A percentile compares a stretch with the other conserved stretches of the same genome.
Evolutionary conservation across 2,329 filamentous ascomycete genomes (phyloP).

Genomic region (Botrytis paeoniae): DNA sequence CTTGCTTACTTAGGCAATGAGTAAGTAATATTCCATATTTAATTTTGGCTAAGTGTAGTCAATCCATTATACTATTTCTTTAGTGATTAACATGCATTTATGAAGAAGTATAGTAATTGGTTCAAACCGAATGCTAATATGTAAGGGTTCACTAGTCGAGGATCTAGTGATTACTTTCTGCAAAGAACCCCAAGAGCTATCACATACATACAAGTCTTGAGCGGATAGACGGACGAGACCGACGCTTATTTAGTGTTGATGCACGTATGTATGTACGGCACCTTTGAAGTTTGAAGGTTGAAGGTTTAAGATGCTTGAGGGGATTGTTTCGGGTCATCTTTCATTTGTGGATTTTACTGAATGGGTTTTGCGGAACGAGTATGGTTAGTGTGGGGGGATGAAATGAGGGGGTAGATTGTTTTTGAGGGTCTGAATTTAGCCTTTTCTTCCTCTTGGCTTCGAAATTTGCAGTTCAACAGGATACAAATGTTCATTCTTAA

Average conservation of each 20-base stretch:
- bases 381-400: slow-evolving; percentile 4
- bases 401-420: neutral
- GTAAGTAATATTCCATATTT: neutral
- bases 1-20: neutral
- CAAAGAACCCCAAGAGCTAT: neutral
- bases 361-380: neutral
- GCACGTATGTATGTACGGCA: slow-evolving; percentile 8
- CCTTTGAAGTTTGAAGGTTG: neutral
- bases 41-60: neutral
- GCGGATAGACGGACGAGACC: neutral
- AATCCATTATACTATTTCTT: neutral
- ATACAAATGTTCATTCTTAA: neutral
- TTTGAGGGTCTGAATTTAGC: neutral
- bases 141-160: neutral
- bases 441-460: neutral
- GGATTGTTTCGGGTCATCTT: neutral
- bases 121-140: neutral
- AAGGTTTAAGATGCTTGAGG: neutral
- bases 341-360: neutral
- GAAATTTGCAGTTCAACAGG: neutral
- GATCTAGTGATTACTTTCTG: neutral
- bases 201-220: neutral
- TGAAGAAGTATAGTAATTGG: neutral
- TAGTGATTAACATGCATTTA: neutral
- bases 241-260: neutral